phyloP scores from a whole-genome alignment of 345 rosid genomes.

The Laguncularia racemosa region DNA sequence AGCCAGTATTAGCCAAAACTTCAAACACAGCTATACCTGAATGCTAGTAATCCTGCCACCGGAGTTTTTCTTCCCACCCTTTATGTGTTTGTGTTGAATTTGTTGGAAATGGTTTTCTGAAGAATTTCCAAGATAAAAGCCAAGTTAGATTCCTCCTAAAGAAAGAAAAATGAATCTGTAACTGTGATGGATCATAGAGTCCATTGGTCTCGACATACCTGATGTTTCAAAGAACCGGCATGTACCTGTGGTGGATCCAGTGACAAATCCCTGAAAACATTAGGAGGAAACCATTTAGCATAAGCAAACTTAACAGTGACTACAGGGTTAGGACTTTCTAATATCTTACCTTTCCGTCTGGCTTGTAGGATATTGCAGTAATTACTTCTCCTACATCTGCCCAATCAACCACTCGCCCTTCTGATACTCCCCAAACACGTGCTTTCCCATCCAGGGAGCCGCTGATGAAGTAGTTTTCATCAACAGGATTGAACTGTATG shows the following conservation, averaged over 20 bases:
- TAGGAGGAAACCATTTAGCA: constrained; percentile 8
- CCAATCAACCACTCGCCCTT: constrained; percentile 77
- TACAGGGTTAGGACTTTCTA: background rate
- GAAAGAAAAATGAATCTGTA: background rate
- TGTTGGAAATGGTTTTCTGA: constrained; percentile 39
- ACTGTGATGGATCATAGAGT: no score
- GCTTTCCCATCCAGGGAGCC: constrained; percentile 96
- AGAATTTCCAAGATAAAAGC: constrained; percentile 1
- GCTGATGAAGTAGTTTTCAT: constrained; percentile 65
- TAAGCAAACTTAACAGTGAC: background rate
- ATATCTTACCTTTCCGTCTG: constrained; percentile 60
- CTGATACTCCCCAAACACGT: constrained; percentile 74
- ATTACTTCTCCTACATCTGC: constrained; percentile 53
- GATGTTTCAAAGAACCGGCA: constrained; percentile 65
- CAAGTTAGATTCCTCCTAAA: background rate
- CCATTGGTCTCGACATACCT: constrained; percentile 16
- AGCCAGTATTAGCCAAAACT: no score
- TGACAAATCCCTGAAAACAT: constrained; percentile 56
- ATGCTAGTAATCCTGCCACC: constrained; percentile 65
- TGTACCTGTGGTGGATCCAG: constrained; percentile 59
- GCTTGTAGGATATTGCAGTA: constrained; percentile 68
- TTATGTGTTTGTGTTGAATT: constrained; percentile 40
- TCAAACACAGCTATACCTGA: constrained; percentile 28
- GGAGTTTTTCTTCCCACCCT: constrained; percentile 33
- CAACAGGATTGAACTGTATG: constrained; percentile 67